Base-by-base conservation (phyloP, 306 rosid genomes). In the Fragaria iinumae region DNA sequence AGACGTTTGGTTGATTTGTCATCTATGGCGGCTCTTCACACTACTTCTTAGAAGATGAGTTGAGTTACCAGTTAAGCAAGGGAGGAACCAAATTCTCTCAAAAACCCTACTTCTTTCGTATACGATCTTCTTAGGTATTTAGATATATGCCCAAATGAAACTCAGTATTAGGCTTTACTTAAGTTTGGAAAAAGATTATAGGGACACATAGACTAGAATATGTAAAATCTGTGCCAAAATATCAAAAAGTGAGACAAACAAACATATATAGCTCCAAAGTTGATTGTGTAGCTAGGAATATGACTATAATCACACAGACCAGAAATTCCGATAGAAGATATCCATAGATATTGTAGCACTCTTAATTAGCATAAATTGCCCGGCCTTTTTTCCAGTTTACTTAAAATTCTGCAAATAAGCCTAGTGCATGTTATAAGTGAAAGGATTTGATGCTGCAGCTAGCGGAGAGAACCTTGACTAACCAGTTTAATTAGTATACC, bases 191-290 rank as follows among this genome's bases (percentile, higher is more conserved):
- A 73, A 72, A 49, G 13, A 72, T 44, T 21, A 67, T 11, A 17
- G 76, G 75, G 73, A 71, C 63, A 70, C 4, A 32, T 29, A 27
- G 45, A 60, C 62, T 69, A 60, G 74, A 81, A 81, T 71, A 52
- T 50, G 45, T 50, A 53, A 52, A 20, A 32, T 34, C 34, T 29
- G 11, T 18, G 18, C 55, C 69, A 18, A 34, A 52, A 71, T 16
- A 9, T 18, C 2, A 71, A 64, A 71, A 81, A 71, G 64, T 18
- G 77, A 50, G 74, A 71, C 80, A 75, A 45, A 64, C 55, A 69
- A 50, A 67, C 9, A 34, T 32, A 29, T 21, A 0, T 44, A 21
- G 71, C 36, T 17, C 11, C 38, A 44, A 67, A 76, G 45, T 13
- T 2, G 1, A 39, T 16, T 55, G 17, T 25, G 18, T n/a, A 55